Base-by-base conservation (phyloP, 495 filamentous ascomycete genomes). In the Penicillium verhagenii region DNA sequence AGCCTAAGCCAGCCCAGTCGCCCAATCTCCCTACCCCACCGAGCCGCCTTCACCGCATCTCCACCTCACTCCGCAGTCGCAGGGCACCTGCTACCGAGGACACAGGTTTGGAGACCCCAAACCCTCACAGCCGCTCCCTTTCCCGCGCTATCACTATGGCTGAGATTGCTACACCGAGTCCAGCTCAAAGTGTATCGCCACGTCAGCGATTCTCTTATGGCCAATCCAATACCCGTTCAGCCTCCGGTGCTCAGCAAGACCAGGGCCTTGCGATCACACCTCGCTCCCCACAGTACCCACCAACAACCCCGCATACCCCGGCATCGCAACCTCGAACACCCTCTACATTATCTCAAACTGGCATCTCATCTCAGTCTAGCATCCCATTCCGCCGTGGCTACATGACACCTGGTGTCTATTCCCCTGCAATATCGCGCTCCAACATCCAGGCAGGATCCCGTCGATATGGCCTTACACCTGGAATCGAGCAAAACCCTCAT, bases 381-480 rank as follows among this genome's bases (percentile, higher is more conserved):
- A 66, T 80, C 21, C 72, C 75, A 7, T 65, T 70, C 18, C 75
- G 77, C 28, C 68, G 77, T 44, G 75, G 67, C 60, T 72, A 78
- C 29, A 69, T 74, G 58, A 65, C 72, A 9, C 68, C 75, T 8
- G 59, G 57, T 35, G 48, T 61, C 1, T 67, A 72, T 35, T 71
- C 74, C 2, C 75, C 79, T n/a, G 61, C 70, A 18, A 72, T 75
- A 16, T 66, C 76, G 9, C 69, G 72, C 48, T 64, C 71, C 29
- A 75, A 68, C 46, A 72, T 77, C 50, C 76, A 78, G 52, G 73
- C 70, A 14, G 77, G 75, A 21, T 75, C 68, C n/a, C 72, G 76
- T 20, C 69, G 76, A n/a, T 81, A 79, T 47, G 74, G 72, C 2
- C 44, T 72, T 14, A 58, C 69, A 18, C 47, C 72, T 40, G 42